A percentile compares a stretch with the other conserved stretches of the same genome.
Conservation (phyloP, 495 filamentous ascomycete species). For the Aspergillus wentii region DNA sequence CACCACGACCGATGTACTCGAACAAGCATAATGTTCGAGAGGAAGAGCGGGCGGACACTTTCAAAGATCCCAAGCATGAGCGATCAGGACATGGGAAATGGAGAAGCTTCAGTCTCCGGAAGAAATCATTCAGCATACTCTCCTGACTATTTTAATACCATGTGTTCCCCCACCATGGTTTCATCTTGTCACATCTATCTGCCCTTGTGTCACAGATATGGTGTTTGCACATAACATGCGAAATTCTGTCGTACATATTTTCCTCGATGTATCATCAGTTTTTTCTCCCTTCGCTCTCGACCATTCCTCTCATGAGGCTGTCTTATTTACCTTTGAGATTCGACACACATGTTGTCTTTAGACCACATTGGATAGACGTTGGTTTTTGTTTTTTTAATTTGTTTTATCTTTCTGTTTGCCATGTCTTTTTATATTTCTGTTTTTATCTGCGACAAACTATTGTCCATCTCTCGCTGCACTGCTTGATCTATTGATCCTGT, state of each 20-base stretch:
- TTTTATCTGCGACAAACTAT: too few relatives aligned
- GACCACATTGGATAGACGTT: too few relatives aligned
- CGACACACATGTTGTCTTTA: too few relatives aligned
- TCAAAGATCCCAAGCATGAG: constrained; percentile 18
- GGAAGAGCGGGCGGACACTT: constrained; percentile 13
- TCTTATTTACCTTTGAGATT: constrained; percentile 2
- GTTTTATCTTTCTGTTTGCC: constrained; percentile 8
- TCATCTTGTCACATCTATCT: not conserved
- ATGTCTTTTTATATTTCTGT: not conserved
- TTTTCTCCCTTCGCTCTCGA: constrained; percentile 13
- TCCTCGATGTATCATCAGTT: constrained; percentile 32
- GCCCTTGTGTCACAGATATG: constrained; percentile 4
- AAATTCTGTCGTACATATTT: constrained; percentile 21
- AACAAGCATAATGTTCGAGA: constrained; percentile 22
- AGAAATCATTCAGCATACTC: constrained; percentile 36
- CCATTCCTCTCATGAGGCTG: not conserved
- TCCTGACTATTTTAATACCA: too few relatives aligned
- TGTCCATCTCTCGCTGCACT: too few relatives aligned
- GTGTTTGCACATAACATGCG: constrained; percentile 33
- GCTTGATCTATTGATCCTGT: constrained; percentile 14
- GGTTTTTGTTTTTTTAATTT: constrained; percentile 8
- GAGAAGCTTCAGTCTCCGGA: constrained; percentile 38
- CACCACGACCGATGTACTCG: constrained; percentile 5
- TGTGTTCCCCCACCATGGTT: too few relatives aligned
- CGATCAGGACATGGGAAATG: constrained; percentile 28